phyloP scores from a whole-genome alignment of 73 alveolate species.

The Paramecium caudatum region DNA sequence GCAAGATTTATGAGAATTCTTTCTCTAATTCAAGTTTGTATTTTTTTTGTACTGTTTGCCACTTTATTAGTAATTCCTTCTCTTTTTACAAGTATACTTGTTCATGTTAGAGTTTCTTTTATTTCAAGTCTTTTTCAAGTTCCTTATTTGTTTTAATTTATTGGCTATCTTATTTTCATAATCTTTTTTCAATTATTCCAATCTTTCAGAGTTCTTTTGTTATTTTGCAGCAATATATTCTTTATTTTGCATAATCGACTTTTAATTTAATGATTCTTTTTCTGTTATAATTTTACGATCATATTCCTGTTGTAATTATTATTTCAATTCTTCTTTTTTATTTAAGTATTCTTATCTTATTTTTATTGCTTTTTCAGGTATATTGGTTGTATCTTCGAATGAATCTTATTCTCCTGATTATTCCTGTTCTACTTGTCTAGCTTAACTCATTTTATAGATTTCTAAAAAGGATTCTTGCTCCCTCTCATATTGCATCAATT shows the following conservation, averaged over 20 bases:
- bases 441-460: not conserved
- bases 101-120: not conserved
- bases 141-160: not conserved
- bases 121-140: not conserved
- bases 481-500: not conserved
- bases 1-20: not conserved
- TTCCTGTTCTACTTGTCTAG: not conserved
- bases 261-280: not conserved
- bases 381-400: not conserved
- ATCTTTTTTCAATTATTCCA: not conserved
- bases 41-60: not conserved
- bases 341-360: not conserved
- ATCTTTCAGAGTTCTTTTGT: not conserved
- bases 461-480: constrained; percentile 4
- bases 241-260: not conserved
- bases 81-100: not conserved
- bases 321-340: not conserved
- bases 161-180: not conserved
- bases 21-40: not conserved
- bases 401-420: not conserved
- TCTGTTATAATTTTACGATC: not conserved
- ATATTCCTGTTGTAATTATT: not conserved
- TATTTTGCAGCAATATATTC: not conserved
- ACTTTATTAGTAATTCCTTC: not conserved
- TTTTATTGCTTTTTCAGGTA: not conserved